A percentile compares a stretch with the other conserved stretches of the same genome.
These are phyloP conservation scores for Malassezia dermatis DNA, from an alignment of 1,284 basidiomycete species.

Conservation along the genomic window DNA sequence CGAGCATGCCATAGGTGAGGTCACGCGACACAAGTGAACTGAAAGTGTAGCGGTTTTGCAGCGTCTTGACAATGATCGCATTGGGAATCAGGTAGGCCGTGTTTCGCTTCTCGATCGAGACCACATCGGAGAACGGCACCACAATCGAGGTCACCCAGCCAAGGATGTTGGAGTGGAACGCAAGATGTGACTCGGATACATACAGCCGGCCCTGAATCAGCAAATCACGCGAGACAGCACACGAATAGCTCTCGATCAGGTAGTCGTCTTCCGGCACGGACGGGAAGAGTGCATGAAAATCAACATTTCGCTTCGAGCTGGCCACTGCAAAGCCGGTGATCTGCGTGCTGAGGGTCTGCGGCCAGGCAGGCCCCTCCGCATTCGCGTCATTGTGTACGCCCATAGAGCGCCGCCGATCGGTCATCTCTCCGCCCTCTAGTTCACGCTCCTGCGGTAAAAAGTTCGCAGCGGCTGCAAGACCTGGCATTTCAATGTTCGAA, in stretches of 20 bases:
- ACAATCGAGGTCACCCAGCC: conserved; percentile 96
- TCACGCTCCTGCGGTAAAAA: neutral
- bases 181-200: conserved; percentile 94
- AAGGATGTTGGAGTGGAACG: conserved; percentile 97
- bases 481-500: conserved; percentile 2
- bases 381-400: neutral
- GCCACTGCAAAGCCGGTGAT: conserved; percentile 80
- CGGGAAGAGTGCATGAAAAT: conserved; percentile 86
- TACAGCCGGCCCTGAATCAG: conserved; percentile 90
- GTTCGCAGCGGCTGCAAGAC: conserved; percentile 9
- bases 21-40: conserved; percentile 93
- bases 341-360: conserved; percentile 28
- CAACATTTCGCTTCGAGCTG: conserved; percentile 82
- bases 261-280: conserved; percentile 86
- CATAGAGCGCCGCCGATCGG: neutral
- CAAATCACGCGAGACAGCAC: conserved; percentile 89
- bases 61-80: conserved; percentile 80
- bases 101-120: conserved; percentile 88
- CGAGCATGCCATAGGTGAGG: conserved; percentile 87
- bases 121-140: conserved; percentile 82
- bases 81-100: conserved; percentile 98
- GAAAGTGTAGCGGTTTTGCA: conserved; percentile 69
- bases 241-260: conserved; percentile 96
- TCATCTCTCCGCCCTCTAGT: neutral
- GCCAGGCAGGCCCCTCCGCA: conserved; percentile 6